Evolutionary conservation across 2,329 filamentous ascomycete species (phyloP).

Genomic region (Alternaria arbusti): DNA sequence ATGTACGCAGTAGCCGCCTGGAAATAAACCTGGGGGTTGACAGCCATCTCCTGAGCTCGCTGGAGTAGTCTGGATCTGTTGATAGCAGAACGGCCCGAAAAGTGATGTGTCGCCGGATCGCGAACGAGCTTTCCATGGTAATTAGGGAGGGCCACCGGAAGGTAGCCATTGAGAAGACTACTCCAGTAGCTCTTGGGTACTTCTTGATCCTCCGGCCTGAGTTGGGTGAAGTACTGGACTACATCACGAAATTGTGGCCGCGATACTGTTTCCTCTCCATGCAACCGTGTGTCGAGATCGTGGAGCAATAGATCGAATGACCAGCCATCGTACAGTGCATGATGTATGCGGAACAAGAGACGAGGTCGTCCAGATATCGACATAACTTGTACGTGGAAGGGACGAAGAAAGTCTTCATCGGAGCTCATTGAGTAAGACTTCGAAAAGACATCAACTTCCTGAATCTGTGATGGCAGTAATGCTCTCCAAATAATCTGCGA

Average conservation of each 20-base stretch:
- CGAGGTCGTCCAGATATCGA: constrained; percentile 14
- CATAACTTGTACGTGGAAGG: constrained; percentile 67
- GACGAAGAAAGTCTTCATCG: constrained; percentile 58
- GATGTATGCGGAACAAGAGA: constrained; percentile 69
- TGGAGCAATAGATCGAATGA: constrained; percentile 76
- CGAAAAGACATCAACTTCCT: constrained; percentile 48
- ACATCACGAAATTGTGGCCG: constrained; percentile 69
- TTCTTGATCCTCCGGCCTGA: not conserved
- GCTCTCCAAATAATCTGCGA: constrained; percentile 69
- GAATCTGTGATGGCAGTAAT: constrained; percentile 55
- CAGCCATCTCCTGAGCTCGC: constrained; percentile 42
- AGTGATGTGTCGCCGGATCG: constrained; percentile 1
- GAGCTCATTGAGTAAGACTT: constrained; percentile 50
- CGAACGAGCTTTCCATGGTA: constrained; percentile 53
- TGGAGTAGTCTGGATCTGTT: constrained; percentile 15
- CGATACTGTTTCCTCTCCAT: constrained; percentile 25
- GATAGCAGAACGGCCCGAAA: constrained; percentile 32
- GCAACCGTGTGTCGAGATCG: constrained; percentile 67
- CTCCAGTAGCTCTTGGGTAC: constrained; percentile 68
- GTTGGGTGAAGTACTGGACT: constrained; percentile 56
- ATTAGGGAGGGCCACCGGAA: constrained; percentile 64
- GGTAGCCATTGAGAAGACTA: constrained; percentile 65
- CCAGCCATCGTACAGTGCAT: constrained; percentile 94
- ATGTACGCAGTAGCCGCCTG: constrained; percentile 74
- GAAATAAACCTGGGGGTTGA: constrained; percentile 74